Base-by-base conservation (phyloP, 768 basidiomycete species). In the Tulasnella sp. region DNA sequence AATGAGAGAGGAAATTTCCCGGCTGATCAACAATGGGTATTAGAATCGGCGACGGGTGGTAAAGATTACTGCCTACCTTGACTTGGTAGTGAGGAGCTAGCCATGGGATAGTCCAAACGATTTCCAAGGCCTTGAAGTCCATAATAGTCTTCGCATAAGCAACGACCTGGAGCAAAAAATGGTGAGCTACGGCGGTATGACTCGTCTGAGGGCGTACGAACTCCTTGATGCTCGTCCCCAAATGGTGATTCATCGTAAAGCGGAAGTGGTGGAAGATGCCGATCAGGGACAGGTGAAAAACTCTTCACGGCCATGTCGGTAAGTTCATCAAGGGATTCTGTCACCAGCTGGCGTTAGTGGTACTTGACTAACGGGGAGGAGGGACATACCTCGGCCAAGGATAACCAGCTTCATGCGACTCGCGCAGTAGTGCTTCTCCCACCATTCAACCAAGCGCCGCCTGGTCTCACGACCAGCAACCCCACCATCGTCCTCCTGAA, bases 81-180 rank as follows among this genome's bases (percentile, higher is more conserved):
- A 51, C 31, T 40, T 48, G 37, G 41, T 62, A 63, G 19, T 43
- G 54, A 11, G 59, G 56, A 11, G 51, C 34, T 32, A 59, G 59
- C 50, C 56, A 58, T 11, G 63, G 63, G 34, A 64, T 55, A 39
- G 29, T 31, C 59, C 63, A 91, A 2, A 81, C 82, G 21, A 94
- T 75, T 65, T 93, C 91, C 49, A 94, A 63, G 0, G 79, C 82
- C 64, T 89, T 84, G 69, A 90, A 81, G 21, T 83, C 77, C 82
- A 88, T 89, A 62, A 97, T 78, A 0, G 90, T 93, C 69, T 91
- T 84, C n/a, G 84, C 78, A 48, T 80, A 84, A 7, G 96, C 6
- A 57, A 46, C 3, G 48, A 46, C 6, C 21, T 23, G 3, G 14
- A 63, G 58, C 59, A 58, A 62, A 32, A 48, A 59, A 48, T n/a